phyloP scores from a whole-genome alignment of 495 filamentous ascomycete genomes.

The Copromyces sp. region DNA sequence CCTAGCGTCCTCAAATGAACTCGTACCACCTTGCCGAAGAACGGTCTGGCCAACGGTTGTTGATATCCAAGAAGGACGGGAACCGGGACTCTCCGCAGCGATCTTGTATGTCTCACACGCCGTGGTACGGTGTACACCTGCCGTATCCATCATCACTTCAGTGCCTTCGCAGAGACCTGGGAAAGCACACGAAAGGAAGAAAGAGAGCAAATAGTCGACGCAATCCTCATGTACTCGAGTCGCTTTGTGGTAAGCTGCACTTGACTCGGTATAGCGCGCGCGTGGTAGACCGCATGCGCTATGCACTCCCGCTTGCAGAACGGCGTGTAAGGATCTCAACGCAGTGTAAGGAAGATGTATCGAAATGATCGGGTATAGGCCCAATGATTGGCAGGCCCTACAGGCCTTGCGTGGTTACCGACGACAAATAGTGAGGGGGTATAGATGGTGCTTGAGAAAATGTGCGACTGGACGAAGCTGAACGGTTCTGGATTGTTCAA shows the following conservation, averaged over 20 bases:
- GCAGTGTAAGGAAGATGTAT: not conserved
- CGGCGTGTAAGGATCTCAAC: not conserved
- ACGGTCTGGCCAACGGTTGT: not conserved
- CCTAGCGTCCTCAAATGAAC: not conserved
- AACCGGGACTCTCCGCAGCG: not conserved
- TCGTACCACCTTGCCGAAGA: not conserved
- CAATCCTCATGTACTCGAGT: not conserved
- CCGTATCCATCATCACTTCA: not conserved
- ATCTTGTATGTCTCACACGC: not conserved
- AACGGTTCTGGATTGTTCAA: not conserved
- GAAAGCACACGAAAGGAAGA: not conserved
- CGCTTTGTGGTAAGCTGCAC: not conserved
- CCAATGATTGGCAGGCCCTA: not conserved
- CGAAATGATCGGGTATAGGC: not conserved
- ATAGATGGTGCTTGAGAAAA: not conserved
- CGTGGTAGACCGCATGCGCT: not conserved
- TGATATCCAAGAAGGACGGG: not conserved
- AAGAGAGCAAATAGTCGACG: not conserved
- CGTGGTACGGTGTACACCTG: not conserved
- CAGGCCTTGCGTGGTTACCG: not conserved
- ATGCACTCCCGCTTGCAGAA: not conserved
- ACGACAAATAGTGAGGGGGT: not conserved
- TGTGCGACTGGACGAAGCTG: not conserved
- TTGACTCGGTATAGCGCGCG: not conserved
- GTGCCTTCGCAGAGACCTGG: not conserved